Percentiles rank a stretch among this genome's conserved stretches.
These are phyloP conservation scores for Syzygium syzygioides DNA, from an alignment of 441 rosid species.

Conservation along the genomic window DNA sequence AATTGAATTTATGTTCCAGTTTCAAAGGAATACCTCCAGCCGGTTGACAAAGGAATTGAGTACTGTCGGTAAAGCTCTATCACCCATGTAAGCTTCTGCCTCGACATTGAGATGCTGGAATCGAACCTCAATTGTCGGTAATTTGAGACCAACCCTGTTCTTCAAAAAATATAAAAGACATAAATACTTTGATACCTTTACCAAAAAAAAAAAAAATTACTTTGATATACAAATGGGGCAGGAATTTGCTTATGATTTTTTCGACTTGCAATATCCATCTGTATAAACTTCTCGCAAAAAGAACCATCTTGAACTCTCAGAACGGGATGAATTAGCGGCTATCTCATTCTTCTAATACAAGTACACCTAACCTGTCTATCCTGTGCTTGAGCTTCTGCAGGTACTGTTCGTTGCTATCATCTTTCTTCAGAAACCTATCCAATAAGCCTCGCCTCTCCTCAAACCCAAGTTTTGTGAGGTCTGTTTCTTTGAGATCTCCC, in stretches of 20 bases:
- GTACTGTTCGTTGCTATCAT: not conserved
- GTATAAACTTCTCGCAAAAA: not conserved
- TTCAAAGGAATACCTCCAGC: not conserved
- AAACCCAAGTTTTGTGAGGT: not conserved
- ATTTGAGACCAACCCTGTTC: slow-evolving; percentile 2
- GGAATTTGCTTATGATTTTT: not conserved
- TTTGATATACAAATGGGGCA: not conserved
- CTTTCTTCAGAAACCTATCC: slow-evolving; percentile 2
- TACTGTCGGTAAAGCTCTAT: not conserved
- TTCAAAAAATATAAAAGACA: not conserved
- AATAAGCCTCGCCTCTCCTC: not conserved
- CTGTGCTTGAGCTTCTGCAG: slow-evolving; percentile 6
- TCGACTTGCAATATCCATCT: not conserved
- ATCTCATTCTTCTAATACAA: not conserved
- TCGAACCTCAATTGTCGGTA: slow-evolving; percentile 8
- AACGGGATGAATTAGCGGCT: not conserved
- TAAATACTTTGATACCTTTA: not conserved
- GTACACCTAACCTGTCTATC: slow-evolving; percentile 6
- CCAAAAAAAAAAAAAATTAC: no score
- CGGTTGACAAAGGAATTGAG: slow-evolving; percentile 1
- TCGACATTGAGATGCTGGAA: slow-evolving; percentile 1
- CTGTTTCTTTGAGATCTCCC: not conserved
- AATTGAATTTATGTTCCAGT: not conserved
- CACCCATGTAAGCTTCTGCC: slow-evolving; percentile 9
- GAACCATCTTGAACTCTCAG: not conserved